phyloP scores from a whole-genome alignment of 495 filamentous ascomycete species.

The Penicillium riverlandense region DNA sequence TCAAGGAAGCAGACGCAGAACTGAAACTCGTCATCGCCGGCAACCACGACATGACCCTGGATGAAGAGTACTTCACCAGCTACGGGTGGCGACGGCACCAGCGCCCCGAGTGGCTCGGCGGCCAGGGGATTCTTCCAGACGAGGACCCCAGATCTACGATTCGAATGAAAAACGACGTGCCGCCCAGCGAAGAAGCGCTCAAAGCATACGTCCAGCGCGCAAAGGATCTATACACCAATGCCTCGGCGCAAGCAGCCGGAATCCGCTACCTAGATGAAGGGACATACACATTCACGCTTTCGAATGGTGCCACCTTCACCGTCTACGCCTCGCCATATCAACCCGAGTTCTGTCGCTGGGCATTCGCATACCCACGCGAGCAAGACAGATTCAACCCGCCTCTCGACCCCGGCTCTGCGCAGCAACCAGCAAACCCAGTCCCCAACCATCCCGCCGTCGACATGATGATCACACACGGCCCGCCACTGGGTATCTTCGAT shows the following conservation, averaged over 20 bases:
- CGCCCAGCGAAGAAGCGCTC: constrained; percentile 1
- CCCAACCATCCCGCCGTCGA: constrained; percentile 47
- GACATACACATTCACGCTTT: constrained; percentile 43
- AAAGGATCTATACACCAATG: constrained; percentile 40
- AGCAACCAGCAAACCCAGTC: constrained; percentile 34
- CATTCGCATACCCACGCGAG: constrained; percentile 51
- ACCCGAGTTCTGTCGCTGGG: constrained; percentile 52
- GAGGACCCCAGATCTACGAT: constrained; percentile 6
- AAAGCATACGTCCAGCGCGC: constrained; percentile 16
- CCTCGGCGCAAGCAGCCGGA: constrained; percentile 39
- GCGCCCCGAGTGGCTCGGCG: constrained; percentile 12
- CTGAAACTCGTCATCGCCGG: constrained; percentile 76
- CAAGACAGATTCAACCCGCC: constrained; percentile 49
- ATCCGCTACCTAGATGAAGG: constrained; percentile 67
- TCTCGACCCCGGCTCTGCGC: constrained; percentile 3
- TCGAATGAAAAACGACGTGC: no score
- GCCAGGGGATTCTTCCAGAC: constrained; percentile 3
- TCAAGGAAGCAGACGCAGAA: constrained; percentile 50
- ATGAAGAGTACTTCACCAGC: constrained; percentile 42
- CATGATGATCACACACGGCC: constrained; percentile 69
- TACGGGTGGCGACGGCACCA: constrained; percentile 27
- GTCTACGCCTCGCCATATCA: constrained; percentile 67
- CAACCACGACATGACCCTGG: constrained; percentile 72
- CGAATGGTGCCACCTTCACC: constrained; percentile 50
- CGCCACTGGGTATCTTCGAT: constrained; percentile 55